These are phyloP conservation scores for Talaromyces sp. DNA, from an alignment of 2,329 filamentous ascomycete genomes.

Conservation along the genomic window DNA sequence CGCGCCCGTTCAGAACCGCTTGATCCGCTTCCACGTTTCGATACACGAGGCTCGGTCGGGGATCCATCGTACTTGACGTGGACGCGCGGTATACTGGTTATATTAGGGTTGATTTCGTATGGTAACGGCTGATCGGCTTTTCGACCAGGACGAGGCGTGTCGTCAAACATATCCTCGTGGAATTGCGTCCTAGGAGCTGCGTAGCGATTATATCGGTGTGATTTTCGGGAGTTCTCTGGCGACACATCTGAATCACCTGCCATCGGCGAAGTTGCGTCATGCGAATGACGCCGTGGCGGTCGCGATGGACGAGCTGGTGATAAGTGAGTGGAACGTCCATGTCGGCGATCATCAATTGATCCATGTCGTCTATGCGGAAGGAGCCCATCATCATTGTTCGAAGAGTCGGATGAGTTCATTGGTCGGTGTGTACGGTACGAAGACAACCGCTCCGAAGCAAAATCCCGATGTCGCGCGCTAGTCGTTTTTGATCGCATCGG, in stretches of 20 bases:
- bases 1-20: conserved; percentile 22
- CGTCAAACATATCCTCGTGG: conserved; percentile 26
- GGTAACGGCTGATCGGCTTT: not conserved
- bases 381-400: conserved; percentile 23
- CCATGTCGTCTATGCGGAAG: conserved; percentile 15
- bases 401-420: conserved; percentile 25
- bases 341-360: conserved; percentile 19
- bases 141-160: conserved; percentile 5
- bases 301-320: conserved; percentile 26
- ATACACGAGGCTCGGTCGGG: conserved; percentile 26
- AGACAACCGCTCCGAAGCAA: conserved; percentile 18
- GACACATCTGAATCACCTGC: conserved; percentile 9
- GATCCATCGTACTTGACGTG: conserved; percentile 27
- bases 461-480: conserved; percentile 20
- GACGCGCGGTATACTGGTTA: conserved; percentile 17
- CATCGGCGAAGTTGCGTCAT: conserved; percentile 24
- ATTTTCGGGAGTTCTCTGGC: not conserved
- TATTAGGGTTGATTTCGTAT: conserved; percentile 15
- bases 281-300: conserved; percentile 33
- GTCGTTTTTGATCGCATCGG: conserved; percentile 25
- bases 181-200: conserved; percentile 23
- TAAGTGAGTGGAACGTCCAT: conserved; percentile 24
- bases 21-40: conserved; percentile 22
- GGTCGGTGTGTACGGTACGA: conserved; percentile 1
- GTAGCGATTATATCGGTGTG: not conserved